phyloP scores from a whole-genome alignment of 2,329 filamentous ascomycete species.

The Fusarium ambrosium region DNA sequence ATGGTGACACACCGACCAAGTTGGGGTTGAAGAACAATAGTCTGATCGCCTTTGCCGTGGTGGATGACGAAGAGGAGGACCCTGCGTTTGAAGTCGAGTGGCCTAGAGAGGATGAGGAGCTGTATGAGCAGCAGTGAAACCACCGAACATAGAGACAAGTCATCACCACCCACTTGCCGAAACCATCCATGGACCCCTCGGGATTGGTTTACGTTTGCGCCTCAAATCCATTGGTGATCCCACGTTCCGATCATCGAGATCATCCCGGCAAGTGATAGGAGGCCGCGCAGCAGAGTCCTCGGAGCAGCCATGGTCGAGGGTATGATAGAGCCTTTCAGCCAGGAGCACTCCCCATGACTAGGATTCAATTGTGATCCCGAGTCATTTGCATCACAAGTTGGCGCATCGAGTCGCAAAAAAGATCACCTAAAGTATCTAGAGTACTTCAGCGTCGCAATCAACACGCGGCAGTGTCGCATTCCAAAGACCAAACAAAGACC shows the following conservation, averaged over 20 bases:
- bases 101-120: conserved; percentile 59
- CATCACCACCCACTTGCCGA: not conserved
- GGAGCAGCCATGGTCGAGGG: not conserved
- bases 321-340: not conserved
- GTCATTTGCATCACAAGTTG: not conserved
- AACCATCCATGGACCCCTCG: not conserved
- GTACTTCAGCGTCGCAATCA: not conserved
- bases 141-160: not conserved
- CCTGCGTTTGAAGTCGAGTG: conserved; percentile 61
- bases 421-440: not conserved
- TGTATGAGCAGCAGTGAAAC: conserved; percentile 43
- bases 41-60: conserved; percentile 64
- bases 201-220: not conserved
- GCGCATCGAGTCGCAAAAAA: not conserved
- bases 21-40: conserved; percentile 62
- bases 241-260: conserved; percentile 2
- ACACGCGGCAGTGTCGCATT: not conserved
- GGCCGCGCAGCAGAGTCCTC: not conserved
- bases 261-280: not conserved
- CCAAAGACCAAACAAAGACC: not conserved
- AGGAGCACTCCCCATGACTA: not conserved
- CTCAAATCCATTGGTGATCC: not conserved
- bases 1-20: conserved; percentile 55
- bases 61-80: conserved; percentile 56
- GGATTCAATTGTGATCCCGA: not conserved